These are phyloP conservation scores for Phytopythium aichiense DNA, from an alignment of 352 stramenopile genomes.

Conservation along the genomic window DNA sequence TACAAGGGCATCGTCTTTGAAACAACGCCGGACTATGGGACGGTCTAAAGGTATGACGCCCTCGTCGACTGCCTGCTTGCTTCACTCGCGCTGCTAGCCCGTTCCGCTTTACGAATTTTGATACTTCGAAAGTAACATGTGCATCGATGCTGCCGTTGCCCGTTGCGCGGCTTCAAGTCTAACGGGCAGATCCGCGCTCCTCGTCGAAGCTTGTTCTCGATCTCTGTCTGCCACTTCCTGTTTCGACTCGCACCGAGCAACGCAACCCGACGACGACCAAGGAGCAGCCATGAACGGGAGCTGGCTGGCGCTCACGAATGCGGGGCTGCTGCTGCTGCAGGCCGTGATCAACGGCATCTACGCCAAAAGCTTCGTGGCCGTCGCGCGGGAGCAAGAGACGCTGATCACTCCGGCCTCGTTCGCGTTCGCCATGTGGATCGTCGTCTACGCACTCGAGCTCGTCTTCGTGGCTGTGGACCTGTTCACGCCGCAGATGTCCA, in stretches of 20 bases:
- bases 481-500: conserved; percentile 54
- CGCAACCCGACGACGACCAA: neutral
- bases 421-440: conserved; percentile 58
- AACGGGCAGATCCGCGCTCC: neutral
- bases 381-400: conserved; percentile 61
- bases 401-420: conserved; percentile 67
- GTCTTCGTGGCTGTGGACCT: conserved; percentile 63
- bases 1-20: conserved; percentile 48
- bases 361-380: conserved; percentile 42
- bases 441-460: conserved; percentile 62
- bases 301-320: conserved; percentile 56
- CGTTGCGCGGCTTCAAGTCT: neutral
- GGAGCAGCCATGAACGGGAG: conserved; percentile 42
- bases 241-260: neutral
- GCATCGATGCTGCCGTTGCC: neutral
- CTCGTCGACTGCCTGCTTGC: neutral
- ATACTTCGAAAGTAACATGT: neutral
- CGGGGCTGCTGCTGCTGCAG: conserved; percentile 52
- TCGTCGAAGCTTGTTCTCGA: neutral
- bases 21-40: conserved; percentile 47
- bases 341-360: conserved; percentile 65
- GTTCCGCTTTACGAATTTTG: neutral
- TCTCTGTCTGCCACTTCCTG: neutral
- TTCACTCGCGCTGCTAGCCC: too few relatives aligned
- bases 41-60: conserved; percentile 20